These are phyloP conservation scores for Annulohypoxylon maeteangense DNA, from an alignment of 495 filamentous ascomycete species.

Conservation along the genomic window DNA sequence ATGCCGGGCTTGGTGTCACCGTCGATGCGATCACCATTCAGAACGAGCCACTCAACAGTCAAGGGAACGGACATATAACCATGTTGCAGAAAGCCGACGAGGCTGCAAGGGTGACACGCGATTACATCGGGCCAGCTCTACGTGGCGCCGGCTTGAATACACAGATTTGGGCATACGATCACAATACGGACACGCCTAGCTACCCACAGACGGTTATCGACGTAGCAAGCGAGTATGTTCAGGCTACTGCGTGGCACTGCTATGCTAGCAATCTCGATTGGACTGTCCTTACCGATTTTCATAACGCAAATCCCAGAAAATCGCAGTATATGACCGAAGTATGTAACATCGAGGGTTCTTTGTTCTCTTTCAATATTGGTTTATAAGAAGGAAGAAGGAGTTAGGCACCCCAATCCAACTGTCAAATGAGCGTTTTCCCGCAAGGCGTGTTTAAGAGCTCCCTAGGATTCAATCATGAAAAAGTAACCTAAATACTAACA, in stretches of 20 bases:
- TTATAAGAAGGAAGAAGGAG: too few relatives aligned
- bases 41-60: slow-evolving; percentile 67
- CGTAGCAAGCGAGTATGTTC: slow-evolving; percentile 54
- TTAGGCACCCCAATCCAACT: too few relatives aligned
- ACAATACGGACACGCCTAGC: slow-evolving; percentile 62
- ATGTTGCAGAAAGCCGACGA: slow-evolving; percentile 66
- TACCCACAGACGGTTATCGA: slow-evolving; percentile 63
- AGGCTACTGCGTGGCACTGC: slow-evolving; percentile 67
- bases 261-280: slow-evolving; percentile 61
- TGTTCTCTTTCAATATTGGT: not conserved
- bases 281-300: slow-evolving; percentile 61
- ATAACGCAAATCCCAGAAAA: slow-evolving; percentile 55
- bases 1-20: slow-evolving; percentile 51
- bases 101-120: slow-evolving; percentile 57
- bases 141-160: slow-evolving; percentile 55
- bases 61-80: slow-evolving; percentile 61
- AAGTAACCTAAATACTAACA: not conserved
- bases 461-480: not conserved
- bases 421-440: not conserved
- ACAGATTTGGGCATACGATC: slow-evolving; percentile 65
- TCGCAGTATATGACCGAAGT: slow-evolving; percentile 67
- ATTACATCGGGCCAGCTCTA: slow-evolving; percentile 62
- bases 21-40: slow-evolving; percentile 67
- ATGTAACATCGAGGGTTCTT: not conserved
- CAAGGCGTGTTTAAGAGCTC: not conserved